Evolutionary conservation across 2,329 filamentous ascomycete species (phyloP), one percentile per base, ranked within the genome.

Genomic region (Xylariaceae sp.): DNA sequence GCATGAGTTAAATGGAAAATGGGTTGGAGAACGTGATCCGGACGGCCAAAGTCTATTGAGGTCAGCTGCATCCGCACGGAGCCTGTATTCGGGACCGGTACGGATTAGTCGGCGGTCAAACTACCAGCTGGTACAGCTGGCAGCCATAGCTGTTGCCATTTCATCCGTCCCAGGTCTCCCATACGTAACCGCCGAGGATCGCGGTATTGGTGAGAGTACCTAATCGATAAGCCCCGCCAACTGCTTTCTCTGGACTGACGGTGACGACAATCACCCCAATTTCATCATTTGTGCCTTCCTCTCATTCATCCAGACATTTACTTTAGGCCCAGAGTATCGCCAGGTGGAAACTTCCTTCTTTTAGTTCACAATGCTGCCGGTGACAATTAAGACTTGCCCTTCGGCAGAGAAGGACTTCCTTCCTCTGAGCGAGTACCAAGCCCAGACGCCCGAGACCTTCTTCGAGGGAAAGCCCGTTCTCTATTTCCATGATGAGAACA

Each of bases 381-480:
- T 80, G 3, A 85, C 82, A 1, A 82, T 89, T 51, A 79, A 79
- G 53, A 75, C 75, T 2, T 76, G 84, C 34, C 88, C 87, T 4
- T 75, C 79, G 13, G 69, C 78, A 11, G 77, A 77, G 53, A 61
- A 66, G 42, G 82, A 86, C 70, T 92, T 85, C 74, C 85, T 81
- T 39, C 77, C 82, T 3, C 80, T 92, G 51, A 77, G 80, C 59
- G 85, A 90, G 62, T 88, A 91, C 71, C 83, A 90, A 72, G 78
- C 85, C 55, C 84, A 86, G 69, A 93, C 89, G 1, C 89, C 89
- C 0, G 78, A 80, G 59, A 87, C 83, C 48, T 93, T 92, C 75
- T 87, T 86, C 67, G 83, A 81, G 66, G 84, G 83, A 34, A 89
- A 88, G 69, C 85, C 89, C 1, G 81, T 92, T 49, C 80, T 92